Percentiles rank a stretch among this genome's conserved stretches.
These are phyloP conservation scores for Magnaporthiopsis rhizophila DNA, from an alignment of 2,329 filamentous ascomycete genomes.

Conservation along the genomic window DNA sequence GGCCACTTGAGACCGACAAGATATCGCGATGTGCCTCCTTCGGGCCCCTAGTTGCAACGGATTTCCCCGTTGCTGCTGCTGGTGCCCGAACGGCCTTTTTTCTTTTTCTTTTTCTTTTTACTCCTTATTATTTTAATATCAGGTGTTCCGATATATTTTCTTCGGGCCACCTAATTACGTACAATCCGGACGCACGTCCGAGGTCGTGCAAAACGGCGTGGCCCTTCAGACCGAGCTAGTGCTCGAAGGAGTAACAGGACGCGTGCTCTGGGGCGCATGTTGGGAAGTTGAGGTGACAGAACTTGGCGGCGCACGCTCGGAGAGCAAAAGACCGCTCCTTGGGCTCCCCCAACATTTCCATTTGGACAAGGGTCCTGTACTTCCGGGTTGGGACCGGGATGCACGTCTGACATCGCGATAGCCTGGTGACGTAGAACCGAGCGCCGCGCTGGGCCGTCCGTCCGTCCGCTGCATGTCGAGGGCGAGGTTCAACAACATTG, in stretches of 20 bases:
- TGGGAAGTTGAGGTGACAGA: not conserved
- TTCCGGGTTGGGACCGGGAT: not conserved
- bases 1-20: not conserved
- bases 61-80: not conserved
- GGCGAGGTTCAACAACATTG: not conserved
- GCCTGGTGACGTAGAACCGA: not conserved
- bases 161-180: not conserved
- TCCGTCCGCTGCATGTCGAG: not conserved
- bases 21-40: not conserved
- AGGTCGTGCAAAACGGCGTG: not conserved
- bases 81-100: not conserved
- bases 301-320: not conserved
- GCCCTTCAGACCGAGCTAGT: not conserved
- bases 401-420: not conserved
- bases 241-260: not conserved
- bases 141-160: not conserved
- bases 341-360: not conserved
- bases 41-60: not conserved
- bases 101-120: not conserved
- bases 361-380: not conserved
- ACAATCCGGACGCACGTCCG: not conserved
- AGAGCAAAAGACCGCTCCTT: no score
- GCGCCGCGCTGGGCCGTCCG: no score
- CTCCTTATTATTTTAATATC: not conserved
- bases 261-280: not conserved